These are phyloP conservation scores for Lactarius vividus DNA, from an alignment of 768 basidiomycete genomes.

Conservation along the genomic window DNA sequence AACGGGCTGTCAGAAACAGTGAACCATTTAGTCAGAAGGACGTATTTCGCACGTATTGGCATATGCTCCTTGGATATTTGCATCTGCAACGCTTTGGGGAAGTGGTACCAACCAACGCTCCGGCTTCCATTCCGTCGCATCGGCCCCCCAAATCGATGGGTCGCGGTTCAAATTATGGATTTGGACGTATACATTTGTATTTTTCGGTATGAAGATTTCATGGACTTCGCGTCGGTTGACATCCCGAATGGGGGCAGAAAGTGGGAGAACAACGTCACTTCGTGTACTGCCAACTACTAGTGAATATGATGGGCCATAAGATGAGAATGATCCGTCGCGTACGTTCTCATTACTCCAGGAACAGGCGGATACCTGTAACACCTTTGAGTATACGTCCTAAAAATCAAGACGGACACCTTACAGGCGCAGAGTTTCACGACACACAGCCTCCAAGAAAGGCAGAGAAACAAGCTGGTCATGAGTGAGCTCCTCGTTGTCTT, in stretches of 20 bases:
- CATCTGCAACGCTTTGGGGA: slow-evolving; percentile 29
- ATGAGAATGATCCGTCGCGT: background rate
- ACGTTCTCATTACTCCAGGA: background rate
- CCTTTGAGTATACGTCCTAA: background rate
- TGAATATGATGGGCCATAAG: slow-evolving; percentile 4
- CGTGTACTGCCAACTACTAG: background rate
- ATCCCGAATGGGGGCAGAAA: background rate
- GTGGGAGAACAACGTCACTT: background rate
- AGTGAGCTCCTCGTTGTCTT: slow-evolving; percentile 30
- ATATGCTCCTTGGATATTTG: slow-evolving; percentile 37
- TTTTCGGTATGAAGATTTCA: slow-evolving; percentile 31
- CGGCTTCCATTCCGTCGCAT: slow-evolving; percentile 43
- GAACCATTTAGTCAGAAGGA: background rate
- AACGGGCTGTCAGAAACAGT: background rate
- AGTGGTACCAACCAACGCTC: slow-evolving; percentile 40
- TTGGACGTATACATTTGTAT: slow-evolving; percentile 30
- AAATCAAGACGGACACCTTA: slow-evolving; percentile 21
- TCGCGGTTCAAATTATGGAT: slow-evolving; percentile 35
- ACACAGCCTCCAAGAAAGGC: slow-evolving; percentile 38
- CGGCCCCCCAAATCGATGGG: slow-evolving; percentile 40
- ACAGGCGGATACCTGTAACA: background rate
- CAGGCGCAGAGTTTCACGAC: slow-evolving; percentile 27
- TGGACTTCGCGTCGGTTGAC: background rate
- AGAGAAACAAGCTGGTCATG: slow-evolving; percentile 36
- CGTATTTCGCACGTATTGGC: slow-evolving; percentile 30